Evolutionary conservation across 208 protist genomes (phyloP), one percentile per base, ranked within the genome.

Genomic region (Trypanosoma rangeli): DNA sequence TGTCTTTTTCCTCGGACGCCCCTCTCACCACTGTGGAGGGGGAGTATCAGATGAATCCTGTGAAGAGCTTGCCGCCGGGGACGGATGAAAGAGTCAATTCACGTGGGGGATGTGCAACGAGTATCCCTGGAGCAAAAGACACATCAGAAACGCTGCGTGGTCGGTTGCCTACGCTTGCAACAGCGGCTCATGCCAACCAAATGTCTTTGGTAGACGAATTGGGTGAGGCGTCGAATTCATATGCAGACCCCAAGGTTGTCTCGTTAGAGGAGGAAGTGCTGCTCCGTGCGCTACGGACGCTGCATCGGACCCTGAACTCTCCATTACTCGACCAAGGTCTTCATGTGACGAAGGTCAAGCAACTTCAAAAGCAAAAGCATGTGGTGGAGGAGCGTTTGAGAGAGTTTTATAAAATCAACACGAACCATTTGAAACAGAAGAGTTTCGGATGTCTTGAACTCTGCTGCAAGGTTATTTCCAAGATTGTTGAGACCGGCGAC

Each of bases 401-500:
- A 15, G 49, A 58, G 22, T 3, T 68, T 7, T 50, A 8, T 35
- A 20, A n/a, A 50, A 37, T 31, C 10, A 39, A 59, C 10, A 7
- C 37, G 33, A 3, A 48, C 3, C n/a, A 13, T 1, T 28, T 59
- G 10, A 7, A 12, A 12, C 1, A 60, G 46, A 33, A 37, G 31
- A 22, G 53, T 39, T 10, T 0, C 4, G 20, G 7, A 0, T 68
- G 64, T n/a, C 49, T 24, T 24, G 33, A 68, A 33, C 64, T 68
- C 35, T 68, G 64, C 20, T 50, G 37, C 26, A 28, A 22, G 8
- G n/a, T 60, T 5, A 31, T 60, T 53, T 31, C 26, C 22, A 57
- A 60, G 20, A 48, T 68, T 12, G 35, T 68, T 5, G 48, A 64
- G 24, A 28, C 13, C 18, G 68, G 58, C 4, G 68, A 64, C 39